Evolutionary conservation across 495 filamentous ascomycete genomes (phyloP).

Genomic region (Neurospora sp.): DNA sequence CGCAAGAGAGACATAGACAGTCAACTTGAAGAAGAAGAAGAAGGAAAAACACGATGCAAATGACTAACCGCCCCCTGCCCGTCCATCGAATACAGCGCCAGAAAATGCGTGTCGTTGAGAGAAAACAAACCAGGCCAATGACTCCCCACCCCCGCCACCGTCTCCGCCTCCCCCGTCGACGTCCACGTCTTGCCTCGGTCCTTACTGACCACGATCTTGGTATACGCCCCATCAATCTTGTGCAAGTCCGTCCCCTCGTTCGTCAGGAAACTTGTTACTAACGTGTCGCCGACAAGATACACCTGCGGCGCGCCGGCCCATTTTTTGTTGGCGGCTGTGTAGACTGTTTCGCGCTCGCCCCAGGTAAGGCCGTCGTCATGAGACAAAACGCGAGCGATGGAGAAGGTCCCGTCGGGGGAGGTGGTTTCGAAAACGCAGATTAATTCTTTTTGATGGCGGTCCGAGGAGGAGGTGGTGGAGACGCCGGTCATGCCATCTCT

Average conservation of each 20-base stretch:
- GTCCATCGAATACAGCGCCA: conserved; percentile 29
- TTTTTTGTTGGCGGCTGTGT: conserved; percentile 30
- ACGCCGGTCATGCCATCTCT: conserved; percentile 15
- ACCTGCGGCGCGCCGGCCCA: conserved; percentile 53
- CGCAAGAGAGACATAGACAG: too few species aligned
- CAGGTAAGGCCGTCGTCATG: conserved; percentile 8
- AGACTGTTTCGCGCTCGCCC: conserved; percentile 24
- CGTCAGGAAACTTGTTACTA: conserved; percentile 53
- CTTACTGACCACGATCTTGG: conserved; percentile 5
- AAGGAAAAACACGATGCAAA: neutral
- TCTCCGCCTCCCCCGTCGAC: conserved; percentile 7
- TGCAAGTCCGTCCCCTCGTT: conserved; percentile 38
- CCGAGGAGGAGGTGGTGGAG: neutral
- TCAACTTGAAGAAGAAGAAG: neutral
- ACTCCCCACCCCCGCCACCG: conserved; percentile 21
- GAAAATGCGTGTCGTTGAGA: conserved; percentile 22
- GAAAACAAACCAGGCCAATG: conserved; percentile 36
- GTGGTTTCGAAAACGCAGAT: conserved; percentile 11
- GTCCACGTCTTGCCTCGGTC: conserved; percentile 4
- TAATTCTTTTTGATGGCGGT: neutral
- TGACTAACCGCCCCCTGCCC: conserved; percentile 21
- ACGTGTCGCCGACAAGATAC: conserved; percentile 42
- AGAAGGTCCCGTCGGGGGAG: neutral
- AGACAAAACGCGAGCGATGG: neutral
- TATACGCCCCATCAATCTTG: conserved; percentile 14